Base-by-base conservation (phyloP, 495 filamentous ascomycete genomes). In the Aspergillus conjunctus region DNA sequence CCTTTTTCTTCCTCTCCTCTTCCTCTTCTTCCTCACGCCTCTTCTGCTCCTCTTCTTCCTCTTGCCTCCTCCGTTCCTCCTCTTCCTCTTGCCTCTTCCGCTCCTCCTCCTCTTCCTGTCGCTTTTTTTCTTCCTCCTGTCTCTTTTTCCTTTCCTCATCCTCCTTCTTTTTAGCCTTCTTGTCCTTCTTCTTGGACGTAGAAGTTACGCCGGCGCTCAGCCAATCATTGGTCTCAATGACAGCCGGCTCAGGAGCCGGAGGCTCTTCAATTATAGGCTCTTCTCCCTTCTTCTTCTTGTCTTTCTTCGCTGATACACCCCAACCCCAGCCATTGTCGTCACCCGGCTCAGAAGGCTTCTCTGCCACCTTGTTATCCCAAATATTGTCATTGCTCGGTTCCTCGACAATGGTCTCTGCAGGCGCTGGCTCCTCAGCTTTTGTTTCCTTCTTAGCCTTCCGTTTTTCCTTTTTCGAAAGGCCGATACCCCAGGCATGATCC, bases 231-330 rank as follows among this genome's bases (percentile, higher is more conserved):
- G 3, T 41, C 21, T 73, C 71, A 9, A 61, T 59, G 9, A 68
- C 68, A 2, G 68, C 58, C 7, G 71, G 61, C 14, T 71, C 59
- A 18, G 62, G 58, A 26, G 50, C 59, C 10, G 59, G 60, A 18
- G 56, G 56, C 26, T 63, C 64, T n/a, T 57, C 64, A 4, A 32
- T 46, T 18, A 66, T 45, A 37, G 67, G 65, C n/a, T 66, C 69
- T 26, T 72, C 72, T 17, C 71, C 68, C 46, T 77, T 75, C 51
- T 71, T 71, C 60, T 79, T 78, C 51, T 77, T 78, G 32, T 75
- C 67, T 33, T 78, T 73, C 56, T 74, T 72, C 12, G 64, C 61
- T 20, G 73, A 53, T 10, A 67, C 53, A 54, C 53, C 56, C 76
- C 72, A 80, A 39, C 69, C 68, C 62, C 65, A 74, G 60, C 66